Percentiles rank a stretch among this genome's conserved stretches.
Conservation (phyloP, 768 basidiomycete genomes). For the Leccinum obscurum region DNA sequence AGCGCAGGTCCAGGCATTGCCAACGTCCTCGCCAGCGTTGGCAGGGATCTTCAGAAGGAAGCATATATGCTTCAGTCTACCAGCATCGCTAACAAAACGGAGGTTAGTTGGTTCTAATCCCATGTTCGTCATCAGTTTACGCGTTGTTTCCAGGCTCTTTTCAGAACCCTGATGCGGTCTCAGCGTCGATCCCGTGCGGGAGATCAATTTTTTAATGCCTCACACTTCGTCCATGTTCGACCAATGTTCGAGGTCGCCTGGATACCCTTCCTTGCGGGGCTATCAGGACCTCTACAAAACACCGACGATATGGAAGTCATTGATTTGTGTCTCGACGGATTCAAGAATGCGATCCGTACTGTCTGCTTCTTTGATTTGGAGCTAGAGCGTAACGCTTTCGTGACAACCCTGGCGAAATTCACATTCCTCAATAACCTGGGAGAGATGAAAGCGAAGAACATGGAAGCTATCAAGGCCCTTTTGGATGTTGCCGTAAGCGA, state of each 20-base stretch:
- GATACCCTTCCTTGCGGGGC: constrained; percentile 96
- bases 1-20: constrained; percentile 70
- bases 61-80: constrained; percentile 94
- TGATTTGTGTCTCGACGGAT: constrained; percentile 90
- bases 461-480: constrained; percentile 96
- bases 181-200: constrained; percentile 79
- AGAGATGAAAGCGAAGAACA: constrained; percentile 99
- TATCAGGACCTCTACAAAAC: constrained; percentile 92
- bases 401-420: constrained; percentile 94
- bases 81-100: constrained; percentile 96
- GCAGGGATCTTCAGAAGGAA: constrained; percentile 92
- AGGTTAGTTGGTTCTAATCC: constrained; percentile 48
- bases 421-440: constrained; percentile 97
- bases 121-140: constrained; percentile 1
- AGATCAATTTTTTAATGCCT: constrained; percentile 96
- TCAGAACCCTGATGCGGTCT: constrained; percentile 88
- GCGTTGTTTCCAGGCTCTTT: constrained; percentile 65
- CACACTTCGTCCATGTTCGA: constrained; percentile 92
- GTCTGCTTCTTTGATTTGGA: constrained; percentile 98
- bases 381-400: constrained; percentile 97
- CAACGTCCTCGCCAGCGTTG: constrained; percentile 82
- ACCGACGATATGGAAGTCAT: constrained; percentile 94
- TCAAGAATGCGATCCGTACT: constrained; percentile 95
- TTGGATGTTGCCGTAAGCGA: constrained; percentile 96
- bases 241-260: constrained; percentile 99